phyloP scores from a whole-genome alignment of 2,329 filamentous ascomycete species.

The Claviceps maximensis region DNA sequence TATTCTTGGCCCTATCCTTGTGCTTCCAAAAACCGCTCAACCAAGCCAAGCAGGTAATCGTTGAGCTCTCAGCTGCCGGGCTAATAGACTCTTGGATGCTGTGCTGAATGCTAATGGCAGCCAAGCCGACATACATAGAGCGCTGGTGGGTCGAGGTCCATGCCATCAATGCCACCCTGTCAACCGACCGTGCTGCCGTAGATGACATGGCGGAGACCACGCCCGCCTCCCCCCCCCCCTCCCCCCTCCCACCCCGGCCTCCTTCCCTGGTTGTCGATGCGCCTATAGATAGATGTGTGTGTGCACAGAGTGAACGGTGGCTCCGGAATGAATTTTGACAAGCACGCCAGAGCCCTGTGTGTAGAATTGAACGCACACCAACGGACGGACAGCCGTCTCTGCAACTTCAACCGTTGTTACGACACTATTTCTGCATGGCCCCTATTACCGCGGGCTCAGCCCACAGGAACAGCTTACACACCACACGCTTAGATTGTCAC shows the following conservation, averaged over 20 bases:
- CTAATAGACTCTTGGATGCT: background rate
- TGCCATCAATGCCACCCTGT: constrained; percentile 1
- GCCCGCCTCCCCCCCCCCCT: too few species aligned
- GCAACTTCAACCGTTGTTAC: background rate
- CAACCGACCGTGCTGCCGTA: constrained; percentile 1
- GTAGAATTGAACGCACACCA: background rate
- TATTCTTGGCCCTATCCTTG: background rate
- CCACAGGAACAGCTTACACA: background rate
- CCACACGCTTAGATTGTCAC: background rate
- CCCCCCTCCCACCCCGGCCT: too few species aligned
- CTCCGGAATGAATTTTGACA: background rate
- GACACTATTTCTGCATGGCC: background rate
- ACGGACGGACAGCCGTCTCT: background rate
- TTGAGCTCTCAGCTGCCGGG: background rate
- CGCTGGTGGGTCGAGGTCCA: background rate
- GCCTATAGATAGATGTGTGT: background rate
- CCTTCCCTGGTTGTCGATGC: background rate
- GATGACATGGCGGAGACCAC: background rate
- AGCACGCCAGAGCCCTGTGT: background rate
- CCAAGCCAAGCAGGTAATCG: constrained; percentile 3
- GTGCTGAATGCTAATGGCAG: background rate
- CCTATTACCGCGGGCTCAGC: background rate
- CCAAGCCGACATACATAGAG: background rate
- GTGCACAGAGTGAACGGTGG: background rate
- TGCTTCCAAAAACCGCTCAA: constrained; percentile 2